phyloP scores from a whole-genome alignment of 352 stramenopile species.

The Phytopythium litorale region DNA sequence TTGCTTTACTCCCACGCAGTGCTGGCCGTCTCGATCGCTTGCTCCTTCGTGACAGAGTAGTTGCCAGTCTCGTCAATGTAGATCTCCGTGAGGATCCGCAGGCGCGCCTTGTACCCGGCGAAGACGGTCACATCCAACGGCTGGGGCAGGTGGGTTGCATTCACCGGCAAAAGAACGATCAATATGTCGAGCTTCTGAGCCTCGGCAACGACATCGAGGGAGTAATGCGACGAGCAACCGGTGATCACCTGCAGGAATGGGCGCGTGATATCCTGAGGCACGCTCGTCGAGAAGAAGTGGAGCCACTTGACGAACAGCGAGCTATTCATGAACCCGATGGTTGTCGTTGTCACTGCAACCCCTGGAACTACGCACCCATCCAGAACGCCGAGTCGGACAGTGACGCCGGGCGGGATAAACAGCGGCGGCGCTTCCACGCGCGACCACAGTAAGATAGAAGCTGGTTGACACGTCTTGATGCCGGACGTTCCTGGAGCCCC shows the following conservation, averaged over 20 bases:
- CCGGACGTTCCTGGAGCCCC: slow-evolving; percentile 19
- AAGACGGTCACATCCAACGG: slow-evolving; percentile 5
- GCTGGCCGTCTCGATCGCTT: neutral
- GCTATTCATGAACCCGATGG: neutral
- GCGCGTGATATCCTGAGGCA: neutral
- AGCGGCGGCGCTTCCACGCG: neutral
- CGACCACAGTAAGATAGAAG: neutral
- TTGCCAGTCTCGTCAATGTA: neutral
- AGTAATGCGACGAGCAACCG: slow-evolving; percentile 10
- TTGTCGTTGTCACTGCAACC: neutral
- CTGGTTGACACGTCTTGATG: neutral
- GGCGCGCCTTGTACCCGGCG: neutral
- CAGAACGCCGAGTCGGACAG: neutral
- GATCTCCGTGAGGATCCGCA: neutral
- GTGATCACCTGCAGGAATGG: slow-evolving; percentile 4
- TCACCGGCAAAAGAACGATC: neutral
- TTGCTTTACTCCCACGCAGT: neutral
- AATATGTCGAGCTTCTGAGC: neutral
- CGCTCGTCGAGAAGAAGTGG: neutral
- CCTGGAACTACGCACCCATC: neutral
- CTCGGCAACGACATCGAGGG: neutral
- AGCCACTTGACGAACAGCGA: slow-evolving; percentile 4
- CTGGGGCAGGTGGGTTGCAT: slow-evolving; percentile 4
- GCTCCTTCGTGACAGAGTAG: neutral
- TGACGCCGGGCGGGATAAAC: neutral